Percentiles rank a stretch among this genome's conserved stretches.
Evolutionary conservation across 345 rosid genomes (phyloP).

Genomic region (Bruguiera gymnorhiza): DNA sequence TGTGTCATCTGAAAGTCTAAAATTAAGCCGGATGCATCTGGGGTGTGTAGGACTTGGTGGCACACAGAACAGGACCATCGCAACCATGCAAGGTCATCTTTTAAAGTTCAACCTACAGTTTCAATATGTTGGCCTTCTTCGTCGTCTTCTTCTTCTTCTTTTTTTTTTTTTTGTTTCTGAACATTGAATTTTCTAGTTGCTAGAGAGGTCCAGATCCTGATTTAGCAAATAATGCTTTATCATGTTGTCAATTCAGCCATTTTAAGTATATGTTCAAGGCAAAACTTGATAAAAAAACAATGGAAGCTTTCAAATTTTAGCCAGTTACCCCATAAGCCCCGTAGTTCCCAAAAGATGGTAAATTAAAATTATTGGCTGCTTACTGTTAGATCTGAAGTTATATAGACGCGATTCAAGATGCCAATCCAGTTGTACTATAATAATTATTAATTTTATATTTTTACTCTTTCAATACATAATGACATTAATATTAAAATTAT

Average conservation of each 20-base stretch:
- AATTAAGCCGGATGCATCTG: background rate
- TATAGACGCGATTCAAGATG: too few relatives aligned
- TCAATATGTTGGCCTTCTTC: background rate
- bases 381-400: too few relatives aligned
- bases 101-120: conserved; percentile 17
- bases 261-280: background rate
- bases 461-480: too few relatives aligned
- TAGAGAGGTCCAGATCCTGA: background rate
- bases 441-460: too few relatives aligned
- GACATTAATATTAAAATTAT: too few relatives aligned
- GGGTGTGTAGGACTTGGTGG: conserved; percentile 5
- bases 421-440: too few relatives aligned
- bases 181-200: background rate
- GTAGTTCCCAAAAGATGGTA: conserved; percentile 1
- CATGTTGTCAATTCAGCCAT: background rate
- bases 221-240: background rate
- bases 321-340: background rate
- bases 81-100: conserved; percentile 5
- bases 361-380: background rate
- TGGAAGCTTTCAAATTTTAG: conserved; percentile 6
- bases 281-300: background rate
- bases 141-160: too few relatives aligned
- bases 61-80: conserved; percentile 29
- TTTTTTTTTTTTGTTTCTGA: too few relatives aligned
- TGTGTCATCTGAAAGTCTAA: conserved; percentile 8